These are phyloP conservation scores for Kwoniella dejecticola DNA, from an alignment of 768 basidiomycete species.

Conservation along the genomic window DNA sequence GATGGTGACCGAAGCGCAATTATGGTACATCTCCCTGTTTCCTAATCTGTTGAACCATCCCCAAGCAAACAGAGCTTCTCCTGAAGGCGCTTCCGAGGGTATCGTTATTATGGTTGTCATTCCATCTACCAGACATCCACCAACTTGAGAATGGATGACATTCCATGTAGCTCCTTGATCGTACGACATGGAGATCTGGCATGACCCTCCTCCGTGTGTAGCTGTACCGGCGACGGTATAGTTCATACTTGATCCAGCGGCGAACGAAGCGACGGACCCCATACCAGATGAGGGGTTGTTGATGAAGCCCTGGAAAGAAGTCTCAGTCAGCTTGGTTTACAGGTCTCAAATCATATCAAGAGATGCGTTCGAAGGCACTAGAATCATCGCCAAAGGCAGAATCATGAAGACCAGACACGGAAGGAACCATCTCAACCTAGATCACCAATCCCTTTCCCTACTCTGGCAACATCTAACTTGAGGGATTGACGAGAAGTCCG, in stretches of 20 bases:
- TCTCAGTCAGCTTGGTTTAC: no score
- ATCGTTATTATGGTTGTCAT: constrained; percentile 48
- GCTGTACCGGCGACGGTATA: constrained; percentile 51
- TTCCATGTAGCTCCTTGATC: constrained; percentile 57
- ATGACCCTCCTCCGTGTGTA: constrained; percentile 56
- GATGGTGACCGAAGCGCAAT: constrained; percentile 52
- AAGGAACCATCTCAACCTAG: no score
- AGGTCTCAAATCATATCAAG: no score
- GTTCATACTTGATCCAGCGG: constrained; percentile 50
- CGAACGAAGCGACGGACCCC: constrained; percentile 45
- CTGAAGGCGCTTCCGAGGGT: constrained; percentile 51
- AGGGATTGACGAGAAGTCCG: no score
- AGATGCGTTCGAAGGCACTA: no score
- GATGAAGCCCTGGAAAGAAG: constrained; percentile 46
- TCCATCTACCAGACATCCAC: constrained; percentile 53
- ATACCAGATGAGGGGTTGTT: constrained; percentile 40
- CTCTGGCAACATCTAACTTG: no score
- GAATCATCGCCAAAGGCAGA: no score
- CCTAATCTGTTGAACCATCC: constrained; percentile 57
- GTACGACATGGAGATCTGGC: constrained; percentile 57
- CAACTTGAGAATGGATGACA: constrained; percentile 54
- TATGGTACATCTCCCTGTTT: constrained; percentile 54
- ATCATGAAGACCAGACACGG: no score
- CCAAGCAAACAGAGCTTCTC: constrained; percentile 56
- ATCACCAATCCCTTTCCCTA: no score